Evolutionary conservation across 2,329 filamentous ascomycete genomes (phyloP).

Genomic region (Hypocreales sp.): DNA sequence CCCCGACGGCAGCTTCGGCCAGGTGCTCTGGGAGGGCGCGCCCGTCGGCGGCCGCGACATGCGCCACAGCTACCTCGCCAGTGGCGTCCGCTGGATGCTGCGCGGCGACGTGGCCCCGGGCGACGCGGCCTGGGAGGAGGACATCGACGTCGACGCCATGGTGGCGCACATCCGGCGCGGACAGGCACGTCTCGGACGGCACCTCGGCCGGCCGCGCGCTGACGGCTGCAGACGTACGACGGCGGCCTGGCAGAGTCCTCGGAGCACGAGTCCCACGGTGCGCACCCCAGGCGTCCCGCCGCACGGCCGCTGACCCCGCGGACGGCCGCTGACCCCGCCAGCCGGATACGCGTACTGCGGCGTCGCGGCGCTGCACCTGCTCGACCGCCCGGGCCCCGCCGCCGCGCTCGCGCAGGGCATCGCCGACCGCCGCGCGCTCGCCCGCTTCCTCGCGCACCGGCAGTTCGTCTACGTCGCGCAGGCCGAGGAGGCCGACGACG

Average conservation of each 20-base stretch:
- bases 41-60: slow-evolving; percentile 73
- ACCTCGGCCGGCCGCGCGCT: too few species aligned
- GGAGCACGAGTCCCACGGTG: slow-evolving; percentile 72
- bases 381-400: slow-evolving; percentile 38
- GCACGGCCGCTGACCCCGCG: too few species aligned
- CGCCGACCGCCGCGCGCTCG: slow-evolving; percentile 13
- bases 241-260: slow-evolving; percentile 69
- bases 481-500: slow-evolving; percentile 28
- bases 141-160: slow-evolving; percentile 60
- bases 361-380: slow-evolving; percentile 58
- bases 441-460: slow-evolving; percentile 46
- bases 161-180: slow-evolving; percentile 55
- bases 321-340: slow-evolving; percentile 14
- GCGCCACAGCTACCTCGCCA: slow-evolving; percentile 75
- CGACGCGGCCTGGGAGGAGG: slow-evolving; percentile 40
- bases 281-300: slow-evolving; percentile 8
- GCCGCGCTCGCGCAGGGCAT: slow-evolving; percentile 20
- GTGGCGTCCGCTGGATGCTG: slow-evolving; percentile 69
- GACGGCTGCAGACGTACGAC: slow-evolving; percentile 53
- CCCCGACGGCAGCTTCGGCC: slow-evolving; percentile 78
- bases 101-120: slow-evolving; percentile 40
- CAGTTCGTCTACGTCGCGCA: slow-evolving; percentile 45
- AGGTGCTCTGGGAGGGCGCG: slow-evolving; percentile 46
- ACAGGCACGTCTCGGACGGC: slow-evolving; percentile 28
- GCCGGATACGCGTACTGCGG: slow-evolving; percentile 88